Evolutionary conservation across 169 alveolate species (phyloP), one percentile per base, ranked within the genome.

Genomic region (Plasmodium fragile): DNA sequence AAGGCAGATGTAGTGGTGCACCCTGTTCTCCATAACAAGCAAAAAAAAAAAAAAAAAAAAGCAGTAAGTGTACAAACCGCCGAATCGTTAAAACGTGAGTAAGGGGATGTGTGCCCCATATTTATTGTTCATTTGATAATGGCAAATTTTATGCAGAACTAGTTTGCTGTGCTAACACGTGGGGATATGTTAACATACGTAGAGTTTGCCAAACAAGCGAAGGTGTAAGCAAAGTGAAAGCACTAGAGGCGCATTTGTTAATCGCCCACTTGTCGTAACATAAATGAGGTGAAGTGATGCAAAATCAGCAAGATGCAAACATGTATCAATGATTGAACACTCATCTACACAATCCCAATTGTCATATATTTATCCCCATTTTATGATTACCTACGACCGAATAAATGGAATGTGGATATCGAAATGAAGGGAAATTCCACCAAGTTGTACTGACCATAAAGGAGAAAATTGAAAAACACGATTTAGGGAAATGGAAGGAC

Each of bases 401-500:
- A 73, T 85, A 73, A 75, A 85, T 85, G 93, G 84, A 75, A 85
- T 85, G 80, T 73, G 59, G 69, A 22, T 34, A 85, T 43, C 25
- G n/a, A 32, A 53, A 85, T 72, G 55, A 85, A 83, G 75, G 77
- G 22, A 83, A 65, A n/a, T 89, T 89, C 73, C 82, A 79, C 70
- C 41, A 89, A 55, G 70, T 89, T 18, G 94, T 89, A 30, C 81
- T 79, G 72, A 79, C 41, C 43, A 89, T 89, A 79, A 89, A 89
- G 75, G 82, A 89, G 49, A 65, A 80, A 59, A 79, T 89, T 28
- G 94, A 89, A 65, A 89, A 89, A 39, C 72, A 89, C 81, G 89
- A 89, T 89, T 36, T 89, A 43, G 79, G 36, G 28, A 89, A 89
- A 65, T 89, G 94, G 94, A 39, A 79, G 41, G 25, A 89, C 49